Percentiles rank a stretch among this genome's conserved stretches.
Conservation (phyloP, 116 monocot species). For the Cymodocea nodosa region DNA sequence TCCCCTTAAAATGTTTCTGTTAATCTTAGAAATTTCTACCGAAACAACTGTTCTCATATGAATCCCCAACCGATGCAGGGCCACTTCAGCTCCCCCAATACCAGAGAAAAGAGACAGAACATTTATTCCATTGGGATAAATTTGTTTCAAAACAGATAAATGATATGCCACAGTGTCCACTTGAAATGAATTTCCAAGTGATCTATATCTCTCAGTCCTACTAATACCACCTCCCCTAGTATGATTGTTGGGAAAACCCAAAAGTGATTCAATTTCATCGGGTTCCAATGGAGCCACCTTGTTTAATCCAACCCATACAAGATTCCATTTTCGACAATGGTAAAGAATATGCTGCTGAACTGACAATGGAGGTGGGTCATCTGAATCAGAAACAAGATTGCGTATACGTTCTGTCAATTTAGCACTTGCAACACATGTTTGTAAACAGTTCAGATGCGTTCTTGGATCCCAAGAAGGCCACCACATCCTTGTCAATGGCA, state of each 20-base stretch:
- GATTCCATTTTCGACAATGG: slow-evolving; percentile 55
- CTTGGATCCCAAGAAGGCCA: slow-evolving; percentile 30
- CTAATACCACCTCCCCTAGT: slow-evolving; percentile 46
- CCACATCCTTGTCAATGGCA: slow-evolving; percentile 19
- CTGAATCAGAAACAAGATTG: background rate
- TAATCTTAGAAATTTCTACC: slow-evolving; percentile 37
- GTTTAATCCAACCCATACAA: slow-evolving; percentile 26
- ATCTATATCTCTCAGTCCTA: slow-evolving; percentile 41
- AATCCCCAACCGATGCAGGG: slow-evolving; percentile 45
- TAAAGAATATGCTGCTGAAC: slow-evolving; percentile 22
- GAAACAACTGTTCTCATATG: slow-evolving; percentile 37
- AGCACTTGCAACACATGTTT: slow-evolving; percentile 26
- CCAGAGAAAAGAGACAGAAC: slow-evolving; percentile 29
- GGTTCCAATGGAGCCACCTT: slow-evolving; percentile 24
- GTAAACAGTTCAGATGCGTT: slow-evolving; percentile 46
- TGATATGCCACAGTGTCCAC: slow-evolving; percentile 43
- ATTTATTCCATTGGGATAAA: slow-evolving; percentile 34
- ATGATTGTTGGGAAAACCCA: slow-evolving; percentile 64
- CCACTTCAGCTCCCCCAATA: slow-evolving; percentile 57
- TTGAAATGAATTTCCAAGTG: slow-evolving; percentile 37
- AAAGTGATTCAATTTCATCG: slow-evolving; percentile 33
- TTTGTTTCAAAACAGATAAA: slow-evolving; percentile 32
- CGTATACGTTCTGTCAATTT: slow-evolving; percentile 32
- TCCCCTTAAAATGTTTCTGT: slow-evolving; percentile 27
- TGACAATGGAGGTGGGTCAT: slow-evolving; percentile 14